Percentiles rank a stretch among this genome's conserved stretches.
These are phyloP conservation scores for Fusarium penzigii DNA, from an alignment of 2,329 filamentous ascomycete genomes.

Conservation along the genomic window DNA sequence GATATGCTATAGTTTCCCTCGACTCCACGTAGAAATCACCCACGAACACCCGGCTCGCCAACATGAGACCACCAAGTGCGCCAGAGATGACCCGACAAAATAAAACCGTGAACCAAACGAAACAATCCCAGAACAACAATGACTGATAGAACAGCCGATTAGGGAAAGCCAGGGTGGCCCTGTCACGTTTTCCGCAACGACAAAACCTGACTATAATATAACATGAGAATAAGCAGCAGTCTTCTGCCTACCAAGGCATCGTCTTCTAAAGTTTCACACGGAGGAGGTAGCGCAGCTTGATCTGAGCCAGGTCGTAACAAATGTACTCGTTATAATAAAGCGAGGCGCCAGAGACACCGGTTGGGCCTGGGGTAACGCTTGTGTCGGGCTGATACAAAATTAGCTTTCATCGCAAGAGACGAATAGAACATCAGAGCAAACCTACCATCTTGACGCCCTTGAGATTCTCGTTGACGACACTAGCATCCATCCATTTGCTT, in stretches of 20 bases:
- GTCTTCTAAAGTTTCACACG: constrained; percentile 53
- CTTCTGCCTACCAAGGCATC: neutral
- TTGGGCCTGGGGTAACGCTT: constrained; percentile 46
- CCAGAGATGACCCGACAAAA: too few species aligned
- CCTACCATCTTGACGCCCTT: constrained; percentile 70
- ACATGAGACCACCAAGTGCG: too few species aligned
- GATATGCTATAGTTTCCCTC: too few species aligned
- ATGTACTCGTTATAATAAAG: constrained; percentile 76
- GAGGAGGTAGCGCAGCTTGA: constrained; percentile 70
- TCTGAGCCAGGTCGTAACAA: constrained; percentile 67
- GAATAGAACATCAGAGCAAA: constrained; percentile 10
- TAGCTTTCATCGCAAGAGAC: neutral
- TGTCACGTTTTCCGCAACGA: too few species aligned
- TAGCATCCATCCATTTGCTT: constrained; percentile 73
- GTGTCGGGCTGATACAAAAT: constrained; percentile 48
- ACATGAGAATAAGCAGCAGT: neutral
- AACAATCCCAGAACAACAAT: neutral
- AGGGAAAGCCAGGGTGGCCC: too few species aligned
- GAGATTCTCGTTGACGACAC: constrained; percentile 62
- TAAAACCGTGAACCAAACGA: neutral
- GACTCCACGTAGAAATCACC: too few species aligned
- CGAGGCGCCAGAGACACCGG: constrained; percentile 44
- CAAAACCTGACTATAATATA: too few species aligned
- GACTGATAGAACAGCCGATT: too few species aligned
- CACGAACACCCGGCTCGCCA: too few species aligned